phyloP scores from a whole-genome alignment of 495 filamentous ascomycete genomes.

The Aspergillus affinis region DNA sequence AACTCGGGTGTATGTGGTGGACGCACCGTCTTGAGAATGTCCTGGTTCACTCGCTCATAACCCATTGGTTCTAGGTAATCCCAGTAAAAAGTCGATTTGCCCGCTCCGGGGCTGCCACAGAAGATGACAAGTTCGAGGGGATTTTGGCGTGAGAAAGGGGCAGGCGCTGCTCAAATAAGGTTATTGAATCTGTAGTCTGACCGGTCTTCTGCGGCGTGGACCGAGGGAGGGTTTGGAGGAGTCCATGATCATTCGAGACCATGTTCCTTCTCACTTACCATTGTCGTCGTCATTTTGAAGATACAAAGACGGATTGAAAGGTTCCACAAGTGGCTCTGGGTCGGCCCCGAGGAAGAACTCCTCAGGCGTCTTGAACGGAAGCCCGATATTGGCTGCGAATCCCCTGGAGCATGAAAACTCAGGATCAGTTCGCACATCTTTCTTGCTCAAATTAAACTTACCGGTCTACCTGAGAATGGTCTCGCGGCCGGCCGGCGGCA shows the following conservation, averaged over 20 bases:
- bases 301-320: slow-evolving; percentile 66
- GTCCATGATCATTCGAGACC: neutral
- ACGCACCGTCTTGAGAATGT: slow-evolving; percentile 76
- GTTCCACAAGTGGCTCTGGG: slow-evolving; percentile 58
- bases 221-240: neutral
- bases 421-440: neutral
- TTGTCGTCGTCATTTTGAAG: slow-evolving; percentile 38
- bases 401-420: slow-evolving; percentile 38
- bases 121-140: slow-evolving; percentile 76
- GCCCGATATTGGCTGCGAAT: slow-evolving; percentile 77
- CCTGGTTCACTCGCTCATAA: slow-evolving; percentile 88
- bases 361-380: slow-evolving; percentile 82
- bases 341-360: slow-evolving; percentile 77
- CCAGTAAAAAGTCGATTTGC: slow-evolving; percentile 91
- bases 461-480: slow-evolving; percentile 82
- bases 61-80: slow-evolving; percentile 72
- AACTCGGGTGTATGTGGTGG: slow-evolving; percentile 4
- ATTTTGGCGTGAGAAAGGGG: slow-evolving; percentile 60
- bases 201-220: neutral
- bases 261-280: slow-evolving; percentile 23
- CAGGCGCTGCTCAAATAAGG: slow-evolving; percentile 12
- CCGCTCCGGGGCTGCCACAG: slow-evolving; percentile 83
- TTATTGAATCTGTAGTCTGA: neutral
- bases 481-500: slow-evolving; percentile 66
- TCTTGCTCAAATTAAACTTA: slow-evolving; percentile 28